Conservation (phyloP, 345 rosid genomes). For the Bruguiera gymnorhiza region DNA sequence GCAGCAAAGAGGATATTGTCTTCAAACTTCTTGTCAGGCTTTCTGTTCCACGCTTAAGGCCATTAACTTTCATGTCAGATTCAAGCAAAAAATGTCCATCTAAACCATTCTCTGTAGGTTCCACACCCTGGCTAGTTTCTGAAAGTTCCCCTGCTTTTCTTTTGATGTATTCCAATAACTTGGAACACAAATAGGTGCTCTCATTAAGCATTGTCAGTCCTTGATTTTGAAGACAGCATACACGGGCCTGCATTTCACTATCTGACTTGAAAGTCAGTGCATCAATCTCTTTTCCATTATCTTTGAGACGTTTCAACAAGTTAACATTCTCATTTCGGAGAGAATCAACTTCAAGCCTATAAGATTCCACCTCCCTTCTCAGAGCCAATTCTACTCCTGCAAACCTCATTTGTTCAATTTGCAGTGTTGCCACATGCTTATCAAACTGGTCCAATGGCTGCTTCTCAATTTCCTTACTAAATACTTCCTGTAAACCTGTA, state of each 20-base stretch:
- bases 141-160: slow-evolving; percentile 45
- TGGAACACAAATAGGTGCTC: slow-evolving; percentile 52
- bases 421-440: slow-evolving; percentile 47
- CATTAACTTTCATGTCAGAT: slow-evolving; percentile 65
- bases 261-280: slow-evolving; percentile 63
- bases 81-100: slow-evolving; percentile 72
- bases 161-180: slow-evolving; percentile 64
- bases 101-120: slow-evolving; percentile 37
- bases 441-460: slow-evolving; percentile 43
- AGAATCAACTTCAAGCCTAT: slow-evolving; percentile 60
- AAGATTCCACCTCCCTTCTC: slow-evolving; percentile 68
- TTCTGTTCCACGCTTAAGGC: slow-evolving; percentile 65
- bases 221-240: slow-evolving; percentile 70
- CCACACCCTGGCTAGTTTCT: slow-evolving; percentile 39
- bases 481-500: slow-evolving; percentile 62
- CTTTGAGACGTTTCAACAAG: slow-evolving; percentile 72
- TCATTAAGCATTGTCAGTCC: slow-evolving; percentile 68
- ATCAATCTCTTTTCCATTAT: slow-evolving; percentile 45
- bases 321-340: slow-evolving; percentile 81
- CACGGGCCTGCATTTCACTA: slow-evolving; percentile 60
- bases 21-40: slow-evolving; percentile 74
- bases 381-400: slow-evolving; percentile 74
- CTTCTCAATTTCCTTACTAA: slow-evolving; percentile 42
- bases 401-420: slow-evolving; percentile 80
- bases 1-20: slow-evolving; percentile 55